These are phyloP conservation scores for Colletotrichum liaoningense DNA, from an alignment of 2,329 filamentous ascomycete species.

Conservation along the genomic window DNA sequence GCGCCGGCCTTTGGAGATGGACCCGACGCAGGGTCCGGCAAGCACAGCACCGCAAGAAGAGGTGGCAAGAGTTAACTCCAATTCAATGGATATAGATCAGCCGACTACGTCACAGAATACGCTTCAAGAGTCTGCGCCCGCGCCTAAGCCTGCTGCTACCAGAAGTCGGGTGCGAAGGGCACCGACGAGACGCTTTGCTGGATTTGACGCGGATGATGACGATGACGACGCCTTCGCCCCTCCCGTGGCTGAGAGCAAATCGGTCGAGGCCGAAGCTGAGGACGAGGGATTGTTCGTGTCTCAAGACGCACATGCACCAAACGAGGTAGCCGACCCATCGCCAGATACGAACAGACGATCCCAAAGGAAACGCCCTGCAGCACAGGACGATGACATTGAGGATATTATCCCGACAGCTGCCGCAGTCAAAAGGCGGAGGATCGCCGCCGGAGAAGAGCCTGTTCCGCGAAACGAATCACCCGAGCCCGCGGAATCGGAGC, in stretches of 20 bases:
- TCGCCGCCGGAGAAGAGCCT: constrained; percentile 67
- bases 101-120: constrained; percentile 27
- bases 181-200: constrained; percentile 72
- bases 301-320: constrained; percentile 49
- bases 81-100: constrained; percentile 42
- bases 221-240: constrained; percentile 52
- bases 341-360: constrained; percentile 39
- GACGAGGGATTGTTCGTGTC: constrained; percentile 66
- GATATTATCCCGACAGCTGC: constrained; percentile 81
- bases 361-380: constrained; percentile 59
- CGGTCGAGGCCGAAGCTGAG: constrained; percentile 44
- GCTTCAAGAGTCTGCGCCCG: constrained; percentile 9
- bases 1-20: constrained; percentile 73
- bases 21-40: constrained; percentile 46
- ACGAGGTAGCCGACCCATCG: constrained; percentile 36
- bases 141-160: constrained; percentile 40
- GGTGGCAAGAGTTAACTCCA: constrained; percentile 1
- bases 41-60: constrained; percentile 37
- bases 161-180: constrained; percentile 39
- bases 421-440: constrained; percentile 81
- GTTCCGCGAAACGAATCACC: constrained; percentile 44
- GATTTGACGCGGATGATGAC: constrained; percentile 69
- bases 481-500: constrained; percentile 43
- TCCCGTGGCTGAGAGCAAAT: constrained; percentile 31
- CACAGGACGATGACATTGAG: constrained; percentile 72